Conservation (phyloP, 768 basidiomycete genomes). For the Chalciporus piperatus region DNA sequence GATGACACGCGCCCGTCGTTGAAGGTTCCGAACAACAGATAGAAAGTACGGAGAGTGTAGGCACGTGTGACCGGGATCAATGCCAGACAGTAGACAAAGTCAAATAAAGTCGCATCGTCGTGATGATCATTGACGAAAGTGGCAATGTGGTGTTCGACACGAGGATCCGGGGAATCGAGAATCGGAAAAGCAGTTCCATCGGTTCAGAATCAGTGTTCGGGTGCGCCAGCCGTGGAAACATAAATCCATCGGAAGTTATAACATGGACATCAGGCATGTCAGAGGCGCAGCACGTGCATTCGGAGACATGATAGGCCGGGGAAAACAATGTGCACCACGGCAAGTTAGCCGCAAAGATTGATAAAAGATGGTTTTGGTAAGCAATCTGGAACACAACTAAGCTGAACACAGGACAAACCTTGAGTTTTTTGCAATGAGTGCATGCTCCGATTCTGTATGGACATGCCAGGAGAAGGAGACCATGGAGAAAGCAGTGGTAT, state of each 20-base stretch:
- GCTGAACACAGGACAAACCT: constrained; percentile 48
- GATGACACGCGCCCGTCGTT: constrained; percentile 2
- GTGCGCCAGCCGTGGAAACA: neutral
- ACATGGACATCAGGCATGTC: constrained; percentile 12
- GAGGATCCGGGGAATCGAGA: constrained; percentile 28
- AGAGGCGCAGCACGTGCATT: constrained; percentile 8
- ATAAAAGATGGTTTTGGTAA: constrained; percentile 19
- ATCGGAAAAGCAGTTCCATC: constrained; percentile 23
- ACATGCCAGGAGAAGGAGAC: constrained; percentile 7
- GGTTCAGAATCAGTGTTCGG: constrained; percentile 10
- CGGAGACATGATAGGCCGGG: constrained; percentile 22
- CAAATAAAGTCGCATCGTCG: neutral
- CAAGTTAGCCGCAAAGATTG: constrained; percentile 11
- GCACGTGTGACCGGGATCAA: neutral
- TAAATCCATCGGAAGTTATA: neutral
- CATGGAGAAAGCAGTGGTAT: constrained; percentile 2
- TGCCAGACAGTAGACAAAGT: neutral
- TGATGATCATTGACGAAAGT: constrained; percentile 6
- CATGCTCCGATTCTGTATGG: constrained; percentile 71
- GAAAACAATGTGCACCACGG: neutral
- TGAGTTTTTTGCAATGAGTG: constrained; percentile 83
- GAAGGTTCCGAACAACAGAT: constrained; percentile 16
- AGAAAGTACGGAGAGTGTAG: neutral
- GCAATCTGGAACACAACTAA: constrained; percentile 6
- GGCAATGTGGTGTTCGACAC: constrained; percentile 11